These are phyloP conservation scores for Phytophthora europaea DNA, from an alignment of 352 stramenopile genomes.

Conservation along the genomic window DNA sequence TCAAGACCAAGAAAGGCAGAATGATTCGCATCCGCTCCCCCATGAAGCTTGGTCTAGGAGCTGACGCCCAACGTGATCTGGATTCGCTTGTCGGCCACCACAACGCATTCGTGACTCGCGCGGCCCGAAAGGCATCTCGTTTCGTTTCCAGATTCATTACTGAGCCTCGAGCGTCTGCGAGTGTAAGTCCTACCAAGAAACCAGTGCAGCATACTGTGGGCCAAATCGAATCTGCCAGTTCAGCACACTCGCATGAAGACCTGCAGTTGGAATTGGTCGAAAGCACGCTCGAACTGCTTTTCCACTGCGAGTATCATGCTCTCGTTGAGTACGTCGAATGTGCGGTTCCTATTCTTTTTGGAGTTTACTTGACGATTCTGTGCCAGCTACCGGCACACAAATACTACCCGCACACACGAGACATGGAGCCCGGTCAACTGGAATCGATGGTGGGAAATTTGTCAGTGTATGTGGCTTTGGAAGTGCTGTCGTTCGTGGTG, in stretches of 20 bases:
- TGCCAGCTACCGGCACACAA: constrained; percentile 14
- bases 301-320: constrained; percentile 35
- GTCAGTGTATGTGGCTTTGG: constrained; percentile 12
- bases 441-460: constrained; percentile 15
- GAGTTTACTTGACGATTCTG: constrained; percentile 21
- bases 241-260: background rate
- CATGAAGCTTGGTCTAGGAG: background rate
- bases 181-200: background rate
- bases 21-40: constrained; percentile 17
- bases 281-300: constrained; percentile 18
- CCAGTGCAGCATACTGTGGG: background rate
- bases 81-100: constrained; percentile 21
- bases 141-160: background rate
- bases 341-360: constrained; percentile 30
- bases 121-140: background rate
- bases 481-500: constrained; percentile 2
- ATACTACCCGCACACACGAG: constrained; percentile 30
- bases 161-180: background rate
- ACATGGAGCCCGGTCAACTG: constrained; percentile 21
- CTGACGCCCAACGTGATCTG: constrained; percentile 3
- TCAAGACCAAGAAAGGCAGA: constrained; percentile 7
- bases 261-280: background rate
- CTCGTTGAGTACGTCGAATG: constrained; percentile 38
- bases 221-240: background rate
- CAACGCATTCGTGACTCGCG: background rate